Conservation (phyloP, 2,329 filamentous ascomycete genomes). For the Fusarium pilosicola region DNA sequence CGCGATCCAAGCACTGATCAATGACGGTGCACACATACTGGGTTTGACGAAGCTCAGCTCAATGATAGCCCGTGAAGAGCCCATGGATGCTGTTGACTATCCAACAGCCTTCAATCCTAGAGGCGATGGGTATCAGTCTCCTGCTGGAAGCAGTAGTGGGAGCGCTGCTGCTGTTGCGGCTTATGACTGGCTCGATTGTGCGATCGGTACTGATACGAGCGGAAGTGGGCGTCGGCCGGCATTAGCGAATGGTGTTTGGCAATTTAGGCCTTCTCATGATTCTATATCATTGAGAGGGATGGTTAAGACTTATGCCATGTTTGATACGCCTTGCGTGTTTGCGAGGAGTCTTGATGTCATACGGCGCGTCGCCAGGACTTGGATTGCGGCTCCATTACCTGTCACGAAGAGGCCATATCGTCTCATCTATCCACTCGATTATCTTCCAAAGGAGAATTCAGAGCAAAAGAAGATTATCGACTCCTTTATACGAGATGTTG, state of each 20-base stretch:
- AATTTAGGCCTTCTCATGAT: not conserved
- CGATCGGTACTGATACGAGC: slow-evolving; percentile 22
- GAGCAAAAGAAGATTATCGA: not conserved
- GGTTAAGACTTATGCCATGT: rapidly evolving
- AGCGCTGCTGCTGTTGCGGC: slow-evolving; percentile 51
- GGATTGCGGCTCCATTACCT: not conserved
- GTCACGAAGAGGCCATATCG: not conserved
- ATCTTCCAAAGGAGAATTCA: not conserved
- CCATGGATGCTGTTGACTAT: slow-evolving; percentile 43
- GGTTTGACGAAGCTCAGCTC: not conserved
- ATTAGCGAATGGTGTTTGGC: slow-evolving; percentile 52
- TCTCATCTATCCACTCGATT: not conserved
- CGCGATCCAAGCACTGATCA: rapidly evolving
- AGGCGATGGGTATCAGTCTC: slow-evolving; percentile 59
- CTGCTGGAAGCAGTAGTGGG: slow-evolving; percentile 57
- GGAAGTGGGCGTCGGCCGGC: slow-evolving; percentile 56
- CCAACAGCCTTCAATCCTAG: slow-evolving; percentile 56
- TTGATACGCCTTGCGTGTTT: not conserved
- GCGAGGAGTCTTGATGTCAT: not conserved
- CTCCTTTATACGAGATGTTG: not conserved
- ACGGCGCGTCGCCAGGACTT: not conserved
- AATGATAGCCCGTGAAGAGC: not conserved
- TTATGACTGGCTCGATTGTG: slow-evolving; percentile 56
- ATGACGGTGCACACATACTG: not conserved
- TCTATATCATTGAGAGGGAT: rapidly evolving